Percentiles rank a stretch among this genome's conserved stretches.
Conservation (phyloP, 768 basidiomycete species). For the Boletus subcaerulescens region DNA sequence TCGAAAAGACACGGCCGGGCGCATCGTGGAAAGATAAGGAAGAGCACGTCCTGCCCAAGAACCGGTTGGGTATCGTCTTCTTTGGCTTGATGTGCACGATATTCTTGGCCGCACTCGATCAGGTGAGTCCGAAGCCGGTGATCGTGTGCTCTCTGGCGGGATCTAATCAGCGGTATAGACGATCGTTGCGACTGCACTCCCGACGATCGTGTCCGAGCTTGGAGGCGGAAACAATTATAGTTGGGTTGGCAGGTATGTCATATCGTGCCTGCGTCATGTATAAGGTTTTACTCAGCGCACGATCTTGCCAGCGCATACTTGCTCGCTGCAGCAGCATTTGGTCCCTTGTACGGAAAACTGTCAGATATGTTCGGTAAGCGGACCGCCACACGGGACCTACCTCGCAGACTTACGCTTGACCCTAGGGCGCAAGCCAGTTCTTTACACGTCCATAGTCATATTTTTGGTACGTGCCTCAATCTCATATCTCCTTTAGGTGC, state of each 20-base stretch:
- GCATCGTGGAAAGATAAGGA: conserved; percentile 56
- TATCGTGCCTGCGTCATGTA: not conserved
- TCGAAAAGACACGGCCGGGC: conserved; percentile 37
- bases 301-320: conserved; percentile 62
- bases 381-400: not conserved
- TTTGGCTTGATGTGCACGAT: conserved; percentile 30
- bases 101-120: conserved; percentile 52
- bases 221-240: conserved; percentile 63
- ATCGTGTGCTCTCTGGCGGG: too few species aligned
- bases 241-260: conserved; percentile 66
- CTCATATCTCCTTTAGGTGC: not conserved
- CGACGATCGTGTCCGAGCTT: conserved; percentile 65
- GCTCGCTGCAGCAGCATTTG: conserved; percentile 61
- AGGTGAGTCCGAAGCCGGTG: conserved; percentile 36
- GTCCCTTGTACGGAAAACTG: conserved; percentile 76
- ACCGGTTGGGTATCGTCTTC: conserved; percentile 23
- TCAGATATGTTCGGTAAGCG: conserved; percentile 52
- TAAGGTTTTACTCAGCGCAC: not conserved
- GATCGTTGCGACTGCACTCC: conserved; percentile 72
- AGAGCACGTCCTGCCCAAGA: conserved; percentile 49
- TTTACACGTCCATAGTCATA: conserved; percentile 60
- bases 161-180: conserved; percentile 36
- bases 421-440: conserved; percentile 63
- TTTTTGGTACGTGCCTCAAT: conserved; percentile 54
- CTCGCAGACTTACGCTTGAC: conserved; percentile 18